Base-by-base conservation (phyloP, 345 rosid species). In the Heritiera fomes region DNA sequence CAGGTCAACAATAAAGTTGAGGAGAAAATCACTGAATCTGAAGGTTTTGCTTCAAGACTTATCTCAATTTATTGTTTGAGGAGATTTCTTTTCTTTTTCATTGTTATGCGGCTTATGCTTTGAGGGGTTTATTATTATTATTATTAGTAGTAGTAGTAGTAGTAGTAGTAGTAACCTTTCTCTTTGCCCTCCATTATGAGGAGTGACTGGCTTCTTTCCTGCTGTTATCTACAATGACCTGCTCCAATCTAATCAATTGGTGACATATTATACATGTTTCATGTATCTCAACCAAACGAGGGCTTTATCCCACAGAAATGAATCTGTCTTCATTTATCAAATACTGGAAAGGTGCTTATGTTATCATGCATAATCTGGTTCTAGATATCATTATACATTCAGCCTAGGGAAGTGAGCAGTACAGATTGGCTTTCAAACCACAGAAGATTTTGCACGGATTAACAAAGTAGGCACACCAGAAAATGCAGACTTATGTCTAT, bases 1-100 rank as follows among this genome's bases (percentile, higher is more conserved):
- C 84, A 84, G 89, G 84, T 71, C 45, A 81, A 79, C 52, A 81
- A 77, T 69, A 75, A 79, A 30, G 52, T n/a, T 47, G 69, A 61
- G 49, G 78, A 41, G 76, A 61, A 79, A 78, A 78, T 69, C 32
- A 73, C 73, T 14, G 82, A 72, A 77, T 61, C 79, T 74, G 74
- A 81, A 87, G 89, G 89, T 84, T 56, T 46, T 66, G 49, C 41
- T 63, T 34, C 61, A 18, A 56, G 68, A 65, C 75, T 81, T 34
- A 23, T 45, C 3, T 40, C 75, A 45, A 53, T 55, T 8, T 43
- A 23, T 30, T 75, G 43, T 32, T 23, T n/a, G 62, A n/a, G 11
- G 13, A 20, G 5, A 50, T 23, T 23, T 64, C 6, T 20, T 47
- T 61, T 3, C 62, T 17, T 34, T 20, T 28, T 28, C 12, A 62